Conservation (phyloP, 2,329 filamentous ascomycete genomes). For the Aquanectria penicillioides region DNA sequence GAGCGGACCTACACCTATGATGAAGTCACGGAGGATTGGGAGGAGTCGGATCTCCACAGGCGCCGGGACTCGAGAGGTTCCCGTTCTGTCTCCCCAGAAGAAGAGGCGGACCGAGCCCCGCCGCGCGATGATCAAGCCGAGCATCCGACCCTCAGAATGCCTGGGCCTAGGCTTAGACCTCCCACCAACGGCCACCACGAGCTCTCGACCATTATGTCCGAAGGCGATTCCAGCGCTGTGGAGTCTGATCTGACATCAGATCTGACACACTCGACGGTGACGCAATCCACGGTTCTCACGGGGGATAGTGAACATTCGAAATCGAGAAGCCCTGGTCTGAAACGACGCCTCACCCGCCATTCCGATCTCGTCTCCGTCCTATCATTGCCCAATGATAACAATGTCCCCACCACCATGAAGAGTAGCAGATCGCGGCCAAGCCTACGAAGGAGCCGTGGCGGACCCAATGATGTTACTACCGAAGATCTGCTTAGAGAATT, state of each 20-base stretch:
- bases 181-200: slow-evolving; percentile 66
- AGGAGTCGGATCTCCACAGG: slow-evolving; percentile 37
- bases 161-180: slow-evolving; percentile 51
- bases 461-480: slow-evolving; percentile 73
- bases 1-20: slow-evolving; percentile 30
- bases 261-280: slow-evolving; percentile 65
- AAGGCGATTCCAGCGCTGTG: slow-evolving; percentile 56
- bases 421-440: slow-evolving; percentile 82
- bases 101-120: slow-evolving; percentile 32
- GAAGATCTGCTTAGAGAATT: slow-evolving; percentile 84
- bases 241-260: slow-evolving; percentile 63
- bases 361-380: slow-evolving; percentile 94
- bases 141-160: slow-evolving; percentile 40
- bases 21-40: slow-evolving; percentile 40
- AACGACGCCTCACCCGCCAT: slow-evolving; percentile 86
- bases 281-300: slow-evolving; percentile 61
- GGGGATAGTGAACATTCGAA: slow-evolving; percentile 56
- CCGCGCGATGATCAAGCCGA: slow-evolving; percentile 30
- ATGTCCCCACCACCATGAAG: slow-evolving; percentile 67
- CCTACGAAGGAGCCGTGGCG: slow-evolving; percentile 77
- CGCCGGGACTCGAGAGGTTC: slow-evolving; percentile 24
- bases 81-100: slow-evolving; percentile 31
- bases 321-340: slow-evolving; percentile 62
- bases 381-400: slow-evolving; percentile 72
- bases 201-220: slow-evolving; percentile 67